Evolutionary conservation across 148 eudicot genomes (phyloP), one percentile per base, ranked within the genome.

Genomic region (Amaranthus palmeri): DNA sequence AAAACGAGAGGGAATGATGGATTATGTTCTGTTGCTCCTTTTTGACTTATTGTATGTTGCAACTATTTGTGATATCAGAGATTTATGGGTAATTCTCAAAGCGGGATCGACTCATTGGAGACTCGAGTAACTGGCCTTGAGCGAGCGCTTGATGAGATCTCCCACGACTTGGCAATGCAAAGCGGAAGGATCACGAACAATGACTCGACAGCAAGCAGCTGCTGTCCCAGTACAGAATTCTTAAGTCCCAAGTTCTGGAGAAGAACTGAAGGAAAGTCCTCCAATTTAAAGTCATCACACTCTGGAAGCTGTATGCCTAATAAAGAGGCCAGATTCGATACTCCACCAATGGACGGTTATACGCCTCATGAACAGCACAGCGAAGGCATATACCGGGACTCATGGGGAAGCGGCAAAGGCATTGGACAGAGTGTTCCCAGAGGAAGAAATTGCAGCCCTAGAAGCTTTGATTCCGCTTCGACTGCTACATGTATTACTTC

Each of bases 101-200:
- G 73, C 62, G 90, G 95, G 68, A 91, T 91, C 62, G 77, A 75
- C 78, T 89, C 86, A 18, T 74, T 91, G 83, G 88, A 87, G 80
- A 87, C 81, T 43, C 95, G 97, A 54, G 97, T 91, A 67, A 77
- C 88, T 54, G 97, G 92, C 43, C 83, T 91, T 2, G 97, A 91
- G 88, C 84, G 69, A 76, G 83, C 82, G 59, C 75, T 91, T 69
- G 95, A 86, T 44, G 92, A 80, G 11, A 91, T 91, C 66, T 87
- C 90, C 45, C 74, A 82, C 60, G 86, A 83, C 75, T 74, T 91
- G 74, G 87, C 82, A 6, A 61, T 87, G 55, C 86, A 88, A 76
- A 84, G 75, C 8, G 87, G 88, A 72, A 87, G 83, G 74, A 75
- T 83, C 53, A 74, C 85, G 8, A 81, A 63, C 65, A 77, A 77